phyloP scores from a whole-genome alignment of 75 land plant genomes.

The Selaginella moellendorffii region DNA sequence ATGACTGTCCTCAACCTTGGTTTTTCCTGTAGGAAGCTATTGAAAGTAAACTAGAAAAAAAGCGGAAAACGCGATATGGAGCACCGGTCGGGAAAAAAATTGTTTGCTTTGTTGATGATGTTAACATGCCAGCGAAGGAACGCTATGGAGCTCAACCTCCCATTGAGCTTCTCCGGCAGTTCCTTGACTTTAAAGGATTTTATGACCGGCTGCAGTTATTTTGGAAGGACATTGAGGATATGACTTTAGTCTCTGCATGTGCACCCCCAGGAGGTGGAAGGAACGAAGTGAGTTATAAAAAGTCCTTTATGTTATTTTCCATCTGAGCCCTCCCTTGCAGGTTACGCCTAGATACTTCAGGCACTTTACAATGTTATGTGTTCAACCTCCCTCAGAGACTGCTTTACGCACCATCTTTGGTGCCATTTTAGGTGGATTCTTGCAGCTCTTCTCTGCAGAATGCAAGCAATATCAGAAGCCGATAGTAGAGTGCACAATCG shows the following conservation, averaged over 20 bases:
- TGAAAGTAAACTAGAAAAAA: conserved; percentile 27
- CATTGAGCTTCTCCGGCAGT: conserved; percentile 23
- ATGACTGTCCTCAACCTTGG: not conserved
- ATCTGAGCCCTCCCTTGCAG: conserved; percentile 3
- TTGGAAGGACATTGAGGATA: conserved; percentile 31
- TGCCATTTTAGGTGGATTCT: conserved; percentile 25
- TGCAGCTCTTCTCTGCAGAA: conserved; percentile 17
- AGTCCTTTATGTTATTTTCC: not conserved
- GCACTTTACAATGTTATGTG: conserved; percentile 29
- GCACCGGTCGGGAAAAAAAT: conserved; percentile 26
- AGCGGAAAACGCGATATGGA: conserved; percentile 20
- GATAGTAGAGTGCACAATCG: conserved; percentile 26
- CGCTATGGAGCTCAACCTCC: conserved; percentile 31
- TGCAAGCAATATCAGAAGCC: conserved; percentile 18
- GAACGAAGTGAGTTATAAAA: conserved; percentile 10
- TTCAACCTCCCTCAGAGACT: conserved; percentile 26
- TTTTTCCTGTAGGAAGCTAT: conserved; percentile 17
- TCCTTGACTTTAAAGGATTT: conserved; percentile 26
- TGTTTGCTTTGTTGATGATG: conserved; percentile 27
- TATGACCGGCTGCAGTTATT: conserved; percentile 21
- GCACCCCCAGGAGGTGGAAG: conserved; percentile 32
- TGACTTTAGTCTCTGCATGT: conserved; percentile 25
- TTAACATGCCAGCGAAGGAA: conserved; percentile 26
- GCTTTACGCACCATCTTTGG: conserved; percentile 23
- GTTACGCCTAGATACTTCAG: conserved; percentile 28